Base-by-base conservation (phyloP, 2,329 filamentous ascomycete genomes). In the Talaromyces sp. region DNA sequence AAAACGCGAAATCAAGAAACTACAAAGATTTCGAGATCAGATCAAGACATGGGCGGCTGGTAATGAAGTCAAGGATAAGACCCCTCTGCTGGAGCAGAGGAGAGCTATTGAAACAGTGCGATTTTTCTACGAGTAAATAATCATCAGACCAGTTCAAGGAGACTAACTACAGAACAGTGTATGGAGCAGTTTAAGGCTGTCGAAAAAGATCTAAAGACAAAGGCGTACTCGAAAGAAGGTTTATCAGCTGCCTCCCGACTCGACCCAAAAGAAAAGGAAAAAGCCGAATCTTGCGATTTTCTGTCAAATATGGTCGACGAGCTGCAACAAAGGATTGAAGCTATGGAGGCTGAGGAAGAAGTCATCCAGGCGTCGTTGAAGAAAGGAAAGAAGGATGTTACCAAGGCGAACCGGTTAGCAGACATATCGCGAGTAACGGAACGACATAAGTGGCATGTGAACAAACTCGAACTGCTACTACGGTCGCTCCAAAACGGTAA, bases 121-220 rank as follows among this genome's bases (percentile, higher is more conserved):
- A 66, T 61, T 43, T 40, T 36, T 40, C 65, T 54, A 29, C 58
- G 15, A n/a, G 22, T 10, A 38, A 40, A 15, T n/a, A 17, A 36
- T 15, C 49, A 45, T 61, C 54, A 54, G 51, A 58, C 29, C 40
- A 59, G 56, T 19, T n/a, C 56, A 58, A 34, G 15, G 54, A 47
- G 65, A 69, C 75, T 77, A 76, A 78, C 69, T 31, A 59, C 31
- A 63, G 61, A 59, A 61, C 70, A 81, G 77, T 81, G 78, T 81
- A 99, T 99, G 95, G 95, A 99, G 82, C 93, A 92, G 74, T 99
- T 99, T 87, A 99, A 99, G 83, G 94, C 93, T n/a, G 95, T 99
- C 62, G 95, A 99, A 80, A 99, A 99, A 84, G 95, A 97, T 75
- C 98, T 99, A 95, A 99, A 99, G 85, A 99, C 95, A 65, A 99